Conservation (phyloP, 2,329 filamentous ascomycete species). For the Alternaria incomplexa region DNA sequence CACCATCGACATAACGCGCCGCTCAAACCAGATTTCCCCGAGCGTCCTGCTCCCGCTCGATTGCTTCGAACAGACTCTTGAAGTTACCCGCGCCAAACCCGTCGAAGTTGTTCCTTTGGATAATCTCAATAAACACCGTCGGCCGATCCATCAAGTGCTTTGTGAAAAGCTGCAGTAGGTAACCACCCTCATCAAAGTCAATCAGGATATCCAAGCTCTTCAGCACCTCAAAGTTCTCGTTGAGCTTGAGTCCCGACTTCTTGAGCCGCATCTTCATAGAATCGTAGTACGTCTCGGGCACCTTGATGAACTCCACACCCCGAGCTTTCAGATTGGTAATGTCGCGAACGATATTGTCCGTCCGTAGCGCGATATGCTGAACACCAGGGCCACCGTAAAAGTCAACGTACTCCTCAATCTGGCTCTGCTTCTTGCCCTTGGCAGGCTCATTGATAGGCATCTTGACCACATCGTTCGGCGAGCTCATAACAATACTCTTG, state of each 20-base stretch:
- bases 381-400: constrained; percentile 91
- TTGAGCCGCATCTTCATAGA: constrained; percentile 76
- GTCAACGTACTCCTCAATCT: constrained; percentile 87
- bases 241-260: constrained; percentile 64
- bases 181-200: constrained; percentile 92
- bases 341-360: constrained; percentile 75
- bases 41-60: constrained; percentile 88
- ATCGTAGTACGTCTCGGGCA: constrained; percentile 85
- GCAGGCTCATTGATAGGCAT: constrained; percentile 99
- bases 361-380: constrained; percentile 90
- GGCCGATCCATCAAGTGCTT: constrained; percentile 90
- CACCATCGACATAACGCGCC: neutral
- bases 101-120: constrained; percentile 87
- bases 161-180: constrained; percentile 69
- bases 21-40: constrained; percentile 72
- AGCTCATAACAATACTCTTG: constrained; percentile 88
- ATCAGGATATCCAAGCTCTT: constrained; percentile 85
- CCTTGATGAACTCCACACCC: constrained; percentile 90
- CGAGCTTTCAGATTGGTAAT: constrained; percentile 82
- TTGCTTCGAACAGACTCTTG: constrained; percentile 92
- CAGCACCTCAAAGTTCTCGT: constrained; percentile 80
- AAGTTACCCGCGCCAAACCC: constrained; percentile 97
- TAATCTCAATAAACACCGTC: constrained; percentile 96
- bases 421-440: constrained; percentile 83
- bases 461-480: constrained; percentile 83